Evolutionary conservation across 306 rosid genomes (phyloP), one percentile per base, ranked within the genome.

Genomic region (Calophaca sinica): DNA sequence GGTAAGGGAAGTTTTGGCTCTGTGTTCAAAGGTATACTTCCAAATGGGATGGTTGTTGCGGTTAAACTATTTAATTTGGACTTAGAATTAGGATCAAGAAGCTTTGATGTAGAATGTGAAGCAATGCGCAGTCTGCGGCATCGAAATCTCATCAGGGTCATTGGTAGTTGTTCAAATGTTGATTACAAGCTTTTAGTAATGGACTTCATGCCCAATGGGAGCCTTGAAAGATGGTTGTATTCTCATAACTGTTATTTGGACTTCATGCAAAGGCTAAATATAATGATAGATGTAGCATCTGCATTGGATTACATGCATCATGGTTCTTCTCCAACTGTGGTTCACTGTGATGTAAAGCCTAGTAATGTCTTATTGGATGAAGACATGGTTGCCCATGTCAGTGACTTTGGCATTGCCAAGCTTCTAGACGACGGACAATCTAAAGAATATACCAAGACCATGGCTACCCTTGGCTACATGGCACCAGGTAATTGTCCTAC

Each of bases 331-430:
- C 26, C 26, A 20, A 20, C 26, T 20, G 72, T 64, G 54, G 72
- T 75, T 75, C 72, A 74, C 52, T 74, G 71, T 52, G 72, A 75
- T 75, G 45, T 75, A 4, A 74, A 74, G 6, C 79, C 79, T 6
- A 62, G 62, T 36, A 74, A 74, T 62, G 62, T 74, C 13, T 62
- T 74, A 31, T 15, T 74, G 13, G 53, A 74, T 74, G 71, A 62
- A 62, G 32, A 49, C 28, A 62, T 74, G 79, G 71, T 62, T 26
- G 79, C 71, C 26, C 26, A 20, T 20, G 26, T 20, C 26, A 20
- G 26, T 20, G 26, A 20, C 26, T 20, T 20, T 20, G 72, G 79
- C 54, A 74, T 74, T 74, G 79, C 72, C 29, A 63, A 62, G 39
- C 72, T 74, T 26, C 42, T 62, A 11, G 53, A 38, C n/a, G 55